Percentiles rank a stretch among this genome's conserved stretches.
phyloP scores from a whole-genome alignment of 768 basidiomycete species.

The Boletellus ananiceps region DNA sequence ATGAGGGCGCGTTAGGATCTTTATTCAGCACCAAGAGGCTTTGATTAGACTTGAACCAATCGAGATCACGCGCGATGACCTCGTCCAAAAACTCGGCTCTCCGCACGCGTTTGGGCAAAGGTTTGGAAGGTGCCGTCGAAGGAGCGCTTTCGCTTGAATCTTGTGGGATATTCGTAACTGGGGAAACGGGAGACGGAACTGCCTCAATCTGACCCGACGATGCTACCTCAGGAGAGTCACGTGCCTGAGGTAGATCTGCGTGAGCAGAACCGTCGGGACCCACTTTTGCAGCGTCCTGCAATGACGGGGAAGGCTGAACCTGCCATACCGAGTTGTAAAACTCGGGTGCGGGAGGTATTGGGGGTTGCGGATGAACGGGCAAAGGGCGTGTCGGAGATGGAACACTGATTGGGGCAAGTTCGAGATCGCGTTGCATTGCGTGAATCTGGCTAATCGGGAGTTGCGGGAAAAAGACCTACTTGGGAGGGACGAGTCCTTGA shows the following conservation, averaged over 20 bases:
- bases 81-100: constrained; percentile 20
- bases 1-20: background rate
- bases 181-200: background rate
- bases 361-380: background rate
- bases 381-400: background rate
- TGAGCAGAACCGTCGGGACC: background rate
- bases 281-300: background rate
- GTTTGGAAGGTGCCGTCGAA: constrained; percentile 10
- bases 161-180: background rate
- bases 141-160: background rate
- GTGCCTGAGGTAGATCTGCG: background rate
- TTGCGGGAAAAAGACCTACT: constrained; percentile 18
- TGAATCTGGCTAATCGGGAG: constrained; percentile 3
- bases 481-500: background rate
- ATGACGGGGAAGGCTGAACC: background rate
- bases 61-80: constrained; percentile 27
- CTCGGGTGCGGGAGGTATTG: background rate
- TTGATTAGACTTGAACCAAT: constrained; percentile 26
- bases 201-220: background rate
- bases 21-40: background rate
- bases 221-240: background rate
- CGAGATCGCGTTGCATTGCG: background rate
- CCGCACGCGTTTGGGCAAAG: constrained; percentile 25
- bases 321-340: background rate
- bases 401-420: background rate